Evolutionary conservation across 352 stramenopile species (phyloP), one percentile per base, ranked within the genome.

Genomic region (Phytopythium boreale): DNA sequence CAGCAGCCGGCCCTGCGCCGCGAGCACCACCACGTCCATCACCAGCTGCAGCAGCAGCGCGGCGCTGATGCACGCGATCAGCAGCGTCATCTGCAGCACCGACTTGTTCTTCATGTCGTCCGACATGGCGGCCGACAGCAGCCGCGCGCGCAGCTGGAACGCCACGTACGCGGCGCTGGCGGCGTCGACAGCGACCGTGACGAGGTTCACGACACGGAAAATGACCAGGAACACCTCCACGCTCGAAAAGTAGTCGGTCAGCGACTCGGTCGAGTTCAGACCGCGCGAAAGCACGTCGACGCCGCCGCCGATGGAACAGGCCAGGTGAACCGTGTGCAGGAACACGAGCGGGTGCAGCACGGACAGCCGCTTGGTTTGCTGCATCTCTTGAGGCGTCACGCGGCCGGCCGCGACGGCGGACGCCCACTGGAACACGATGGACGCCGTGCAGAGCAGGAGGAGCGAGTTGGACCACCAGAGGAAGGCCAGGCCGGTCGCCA

Each of bases 61-160:
- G 9, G 63, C 65, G 15, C 65, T 82, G 11, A 91, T 70, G 17
- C 71, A 51, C 2, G 65, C 51, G 68, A 89, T 83, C 0, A 91
- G 67, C 56, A 88, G 68, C 49, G 73, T 83, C 78, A 91, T 88
- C 67, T 91, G 82, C 36, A 82, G 68, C 37, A 88, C 76, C 39
- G 80, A 88, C 65, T 91, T 91, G 22, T 71, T 68, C 71, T 89
- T 91, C 80, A 91, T 89, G 37, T 91, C 75, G 49, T 91, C 82
- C 0, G 80, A 70, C 80, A 91, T 88, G 8, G 82, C 82, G 24
- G 80, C 82, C 22, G 78, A 73, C 14, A 88, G 64, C 50, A 91
- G 62, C 39, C 82, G 56, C 36, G 75, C 57, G 46, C 75, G 70
- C 26, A 91, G 59, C 41, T 83, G 79, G 14, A 74, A 29, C 4